phyloP scores from a whole-genome alignment of 257 asterid species.

The Solanum gandarillasii region DNA sequence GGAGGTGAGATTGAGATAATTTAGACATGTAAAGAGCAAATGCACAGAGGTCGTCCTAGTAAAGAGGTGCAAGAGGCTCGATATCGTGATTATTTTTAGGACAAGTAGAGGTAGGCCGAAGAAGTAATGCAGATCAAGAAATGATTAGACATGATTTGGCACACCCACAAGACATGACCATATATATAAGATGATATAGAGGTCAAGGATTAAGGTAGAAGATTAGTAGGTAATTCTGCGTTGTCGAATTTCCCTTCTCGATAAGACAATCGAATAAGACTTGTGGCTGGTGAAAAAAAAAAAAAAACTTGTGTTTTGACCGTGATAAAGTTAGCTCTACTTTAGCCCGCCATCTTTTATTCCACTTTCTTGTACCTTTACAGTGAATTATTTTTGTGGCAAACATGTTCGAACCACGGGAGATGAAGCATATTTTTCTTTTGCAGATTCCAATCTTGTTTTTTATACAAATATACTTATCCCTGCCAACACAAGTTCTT shows the following conservation, averaged over 20 bases:
- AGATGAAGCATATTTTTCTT: background rate
- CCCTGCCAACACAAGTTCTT: background rate
- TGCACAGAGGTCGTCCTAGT: background rate
- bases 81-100: no score
- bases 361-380: background rate
- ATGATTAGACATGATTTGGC: no score
- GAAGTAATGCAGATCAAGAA: no score
- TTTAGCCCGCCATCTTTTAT: background rate
- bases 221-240: no score
- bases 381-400: background rate
- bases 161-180: background rate
- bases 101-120: no score
- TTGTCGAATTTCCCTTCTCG: no score
- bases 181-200: no score
- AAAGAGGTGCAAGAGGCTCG: no score
- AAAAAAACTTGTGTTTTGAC: background rate
- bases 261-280: background rate
- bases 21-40: accelerated
- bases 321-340: background rate
- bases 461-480: background rate
- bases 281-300: background rate
- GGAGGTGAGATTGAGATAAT: background rate
- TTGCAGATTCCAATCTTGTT: background rate
- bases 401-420: slow-evolving; percentile 2
- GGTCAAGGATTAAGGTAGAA: accelerated